A percentile compares a stretch with the other conserved stretches of the same genome.
phyloP scores from a whole-genome alignment of 768 basidiomycete species.

The Podaxis sp. region DNA sequence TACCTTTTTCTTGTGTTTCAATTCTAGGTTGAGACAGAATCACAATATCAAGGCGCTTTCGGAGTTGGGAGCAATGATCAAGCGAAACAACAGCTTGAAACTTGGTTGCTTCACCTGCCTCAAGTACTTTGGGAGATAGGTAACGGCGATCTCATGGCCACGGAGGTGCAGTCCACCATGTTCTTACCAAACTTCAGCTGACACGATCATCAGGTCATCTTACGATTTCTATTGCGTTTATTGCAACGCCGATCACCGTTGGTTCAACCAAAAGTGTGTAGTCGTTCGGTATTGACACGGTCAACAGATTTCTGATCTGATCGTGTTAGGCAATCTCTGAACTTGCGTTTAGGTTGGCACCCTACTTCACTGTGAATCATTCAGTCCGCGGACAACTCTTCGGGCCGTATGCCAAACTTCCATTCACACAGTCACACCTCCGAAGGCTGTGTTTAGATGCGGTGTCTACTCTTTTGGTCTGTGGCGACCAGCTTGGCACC shows the following conservation, averaged over 20 bases:
- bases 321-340: slow-evolving; percentile 30
- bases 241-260: slow-evolving; percentile 53
- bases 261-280: slow-evolving; percentile 44
- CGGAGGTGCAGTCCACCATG: slow-evolving; percentile 50
- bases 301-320: not conserved
- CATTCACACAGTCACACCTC: slow-evolving; percentile 20
- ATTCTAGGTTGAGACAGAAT: slow-evolving; percentile 60
- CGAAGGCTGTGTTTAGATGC: slow-evolving; percentile 60
- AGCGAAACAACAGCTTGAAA: slow-evolving; percentile 38
- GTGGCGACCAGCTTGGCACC: slow-evolving; percentile 10
- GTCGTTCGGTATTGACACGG: not conserved
- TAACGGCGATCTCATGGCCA: slow-evolving; percentile 47
- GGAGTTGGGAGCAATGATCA: slow-evolving; percentile 29
- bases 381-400: slow-evolving; percentile 67
- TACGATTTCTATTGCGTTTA: slow-evolving; percentile 63
- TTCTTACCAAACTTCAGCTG: not conserved
- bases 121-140: slow-evolving; percentile 86
- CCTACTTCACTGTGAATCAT: slow-evolving; percentile 81
- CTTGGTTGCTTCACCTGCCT: slow-evolving; percentile 79
- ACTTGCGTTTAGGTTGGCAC: slow-evolving; percentile 62
- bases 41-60: slow-evolving; percentile 52
- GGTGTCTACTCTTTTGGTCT: slow-evolving; percentile 35
- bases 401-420: slow-evolving; percentile 81
- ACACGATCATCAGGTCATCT: slow-evolving; percentile 41
- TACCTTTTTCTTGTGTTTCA: slow-evolving; percentile 9